Percentiles rank a stretch among this genome's conserved stretches.
Conservation (phyloP, 768 basidiomycete genomes). For the Chiua virens region DNA sequence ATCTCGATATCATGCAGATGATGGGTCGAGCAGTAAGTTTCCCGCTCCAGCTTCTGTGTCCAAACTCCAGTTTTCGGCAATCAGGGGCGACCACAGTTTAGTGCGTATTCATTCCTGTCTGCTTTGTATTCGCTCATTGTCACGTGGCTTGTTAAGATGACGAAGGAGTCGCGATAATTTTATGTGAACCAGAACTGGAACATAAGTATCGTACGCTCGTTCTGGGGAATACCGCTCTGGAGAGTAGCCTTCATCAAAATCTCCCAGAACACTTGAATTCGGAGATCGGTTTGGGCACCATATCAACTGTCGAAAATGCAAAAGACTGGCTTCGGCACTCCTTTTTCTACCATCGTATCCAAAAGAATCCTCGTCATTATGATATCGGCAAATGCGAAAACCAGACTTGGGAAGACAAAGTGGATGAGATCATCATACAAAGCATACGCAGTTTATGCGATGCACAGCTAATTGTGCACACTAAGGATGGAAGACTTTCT, state of each 20-base stretch:
- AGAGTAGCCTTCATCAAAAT: slow-evolving; percentile 81
- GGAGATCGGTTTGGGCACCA: slow-evolving; percentile 86
- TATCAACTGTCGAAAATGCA: slow-evolving; percentile 65
- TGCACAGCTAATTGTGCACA: slow-evolving; percentile 55
- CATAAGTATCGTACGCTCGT: slow-evolving; percentile 67
- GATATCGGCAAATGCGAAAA: too few species aligned
- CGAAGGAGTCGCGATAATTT: slow-evolving; percentile 79
- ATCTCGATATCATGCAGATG: too few species aligned
- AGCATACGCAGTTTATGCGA: slow-evolving; percentile 61
- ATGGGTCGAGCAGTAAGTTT: slow-evolving; percentile 80
- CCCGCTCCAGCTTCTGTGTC: not conserved
- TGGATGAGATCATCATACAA: slow-evolving; percentile 65
- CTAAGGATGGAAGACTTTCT: slow-evolving; percentile 43
- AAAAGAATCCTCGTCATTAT: too few species aligned
- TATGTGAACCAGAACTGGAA: slow-evolving; percentile 75
- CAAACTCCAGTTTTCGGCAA: not conserved
- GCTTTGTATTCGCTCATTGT: not conserved
- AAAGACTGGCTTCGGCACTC: slow-evolving; percentile 82
- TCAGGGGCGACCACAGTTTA: too few species aligned
- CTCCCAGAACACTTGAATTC: slow-evolving; percentile 92
- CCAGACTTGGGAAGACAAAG: too few species aligned
- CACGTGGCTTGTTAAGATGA: slow-evolving; percentile 52
- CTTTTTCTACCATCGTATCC: slow-evolving; percentile 84
- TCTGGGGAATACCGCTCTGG: slow-evolving; percentile 74
- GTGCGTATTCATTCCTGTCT: too few species aligned